Evolutionary conservation across 2,329 filamentous ascomycete species (phyloP), one percentile per base, ranked within the genome.

Genomic region (Alternaria brassicae): DNA sequence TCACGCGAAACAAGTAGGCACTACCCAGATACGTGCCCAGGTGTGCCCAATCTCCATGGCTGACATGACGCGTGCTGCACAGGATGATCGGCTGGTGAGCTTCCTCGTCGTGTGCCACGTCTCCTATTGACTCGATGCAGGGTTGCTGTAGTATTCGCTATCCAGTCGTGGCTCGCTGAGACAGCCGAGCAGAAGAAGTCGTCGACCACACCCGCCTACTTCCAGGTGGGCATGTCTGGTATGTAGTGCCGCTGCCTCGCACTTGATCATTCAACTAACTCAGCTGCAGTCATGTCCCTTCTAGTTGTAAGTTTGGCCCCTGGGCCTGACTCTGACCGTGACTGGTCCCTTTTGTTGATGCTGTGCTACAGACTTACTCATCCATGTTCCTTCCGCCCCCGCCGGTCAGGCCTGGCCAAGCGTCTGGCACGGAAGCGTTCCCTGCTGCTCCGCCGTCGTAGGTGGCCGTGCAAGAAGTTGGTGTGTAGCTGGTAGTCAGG

Each of bases 161-260:
- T 92, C 54, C 89, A 93, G 81, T 88, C 82, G 76, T 94, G 90
- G 90, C 84, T 93, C 47, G 88, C 88, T 65, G 90, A 93, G 83
- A 89, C 88, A 70, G 84, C 88, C 70, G 88, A 89, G 59, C 78
- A 86, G 57, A 85, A 83, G 79, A 89, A 87, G 77, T 88, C 80
- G 59, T 80, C 86, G 25, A 81, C 83, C 44, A 93, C 91, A 5
- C 92, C 93, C 2, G 86, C 83, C 52, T 88, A 87, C 75, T 89
- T 95, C 79, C 88, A 88, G 56, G 88, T 95, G 56, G 85, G 88
- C 78, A 95, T 96, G 91, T 88, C 91, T 19, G 72, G 90, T 92
- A 83, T 71, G 88, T 85, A 49, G 12, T 25, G 3, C n/a, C 17
- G 1, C 41, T 30, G 25, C 40, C n/a, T 37, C 13, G 17, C 25